Base-by-base conservation (phyloP, 2,329 filamentous ascomycete genomes). In the Beauveria varroae region DNA sequence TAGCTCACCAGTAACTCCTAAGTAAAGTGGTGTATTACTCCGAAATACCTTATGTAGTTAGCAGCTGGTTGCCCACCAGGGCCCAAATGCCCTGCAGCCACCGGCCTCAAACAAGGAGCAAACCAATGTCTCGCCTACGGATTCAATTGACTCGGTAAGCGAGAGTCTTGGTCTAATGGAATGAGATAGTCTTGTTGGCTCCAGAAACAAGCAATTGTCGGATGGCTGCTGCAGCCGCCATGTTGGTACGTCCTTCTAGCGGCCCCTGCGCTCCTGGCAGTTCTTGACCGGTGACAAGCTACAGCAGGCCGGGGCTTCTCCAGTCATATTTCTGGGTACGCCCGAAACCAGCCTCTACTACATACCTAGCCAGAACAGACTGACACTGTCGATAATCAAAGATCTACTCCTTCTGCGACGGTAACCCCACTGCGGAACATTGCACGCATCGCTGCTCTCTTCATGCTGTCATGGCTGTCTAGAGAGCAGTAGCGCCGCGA, bases 201-300 rank as follows among this genome's bases (percentile, higher is more conserved):
- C 22, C 16, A 37, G n/a, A 12, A 43, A 26, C 16, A 43, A 54
- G 37, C 22, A 53, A 53, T 40, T 16, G 5, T 22, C 50, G 40
- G 26, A 44, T 43, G 51, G 56, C 28, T 41, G 34, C 28, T 55
- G 52, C 26, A 55, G 56, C 34, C 34, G 22, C n/a, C 22, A 40
- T 43, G 46, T 24, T 18, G 37, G 57, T 34, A 50, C 1, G 22
- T 57, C 24, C 56, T 44, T 12, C 6, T 24, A 47, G 56, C 56
- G 47, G 57, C n/a, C 57, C 49, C 24, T 50, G 57, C 57, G 34
- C 30, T 52, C n/a, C 37, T 44, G 52, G 24, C 24, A 9, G 26
- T n/a, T 59, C 49, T 59, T 59, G 37, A 59, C 57, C 57, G 49
- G 49, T 59, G 47, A 52, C 57, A 59, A 59, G 57, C 57, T 52